Base-by-base conservation (phyloP, 1,284 basidiomycete species). In the Moniliophthora roreri region DNA sequence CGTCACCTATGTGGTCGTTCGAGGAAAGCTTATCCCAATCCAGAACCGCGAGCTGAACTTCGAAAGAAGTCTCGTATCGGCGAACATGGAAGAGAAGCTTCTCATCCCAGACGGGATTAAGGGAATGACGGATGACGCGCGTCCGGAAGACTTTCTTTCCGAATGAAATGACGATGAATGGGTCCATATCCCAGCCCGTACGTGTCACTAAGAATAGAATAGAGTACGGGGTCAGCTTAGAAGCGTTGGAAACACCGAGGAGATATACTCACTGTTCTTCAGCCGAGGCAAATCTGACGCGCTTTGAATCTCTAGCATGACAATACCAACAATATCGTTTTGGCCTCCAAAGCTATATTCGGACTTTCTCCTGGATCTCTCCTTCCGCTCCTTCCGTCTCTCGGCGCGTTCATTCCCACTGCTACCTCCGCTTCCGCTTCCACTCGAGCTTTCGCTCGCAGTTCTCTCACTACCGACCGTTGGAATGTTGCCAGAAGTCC, bases 101-200 rank as follows among this genome's bases (percentile, higher is more conserved):
- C 72, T 98, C 95, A 61, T 98, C 91, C 93, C 95, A 99, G 0
- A 81, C 78, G 0, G 96, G 96, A 66, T 93, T 94, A 56, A 94
- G 82, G 11, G 86, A 89, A 67, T 95, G 93, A 9, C 93, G 83
- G 56, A 95, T 89, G 24, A 95, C 87, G 42, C 93, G 87, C 0
- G 95, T 98, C 3, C 95, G 82, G 74, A 98, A 98, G 9, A 98
- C 92, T 70, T 98, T 98, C 72, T 96, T 95, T 35, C 95, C 92
- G 61, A 99, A 98, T 2, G 93, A 95, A 59, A 95, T 84, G 59
- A 99, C 94, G 13, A 94, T 91, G 64, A 98, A 98, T 0, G 95
- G 95, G 63, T 99, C 95, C 95, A 98, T 98, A 66, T 98, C 95
- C 82, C 87, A 95, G 0, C 90, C 90, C 0, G 83, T 90, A 2